phyloP scores from a whole-genome alignment of 2,329 filamentous ascomycete genomes.

The Emergomyces africanus region DNA sequence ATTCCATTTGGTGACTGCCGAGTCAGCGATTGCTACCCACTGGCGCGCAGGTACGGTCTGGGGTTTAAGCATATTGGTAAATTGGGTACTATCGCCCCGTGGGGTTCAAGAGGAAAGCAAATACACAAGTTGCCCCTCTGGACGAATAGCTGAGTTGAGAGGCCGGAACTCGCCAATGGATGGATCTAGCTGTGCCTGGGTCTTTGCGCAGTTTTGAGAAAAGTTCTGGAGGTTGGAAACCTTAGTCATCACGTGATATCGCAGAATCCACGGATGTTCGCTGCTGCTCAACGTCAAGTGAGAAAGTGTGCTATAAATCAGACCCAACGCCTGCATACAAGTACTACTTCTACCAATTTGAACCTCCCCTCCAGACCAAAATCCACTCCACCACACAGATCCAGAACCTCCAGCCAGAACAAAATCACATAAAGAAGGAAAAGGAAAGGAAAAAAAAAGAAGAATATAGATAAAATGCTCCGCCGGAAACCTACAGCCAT shows the following conservation, averaged over 20 bases:
- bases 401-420: not conserved
- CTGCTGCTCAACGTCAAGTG: no score
- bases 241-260: not conserved
- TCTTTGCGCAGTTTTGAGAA: no score
- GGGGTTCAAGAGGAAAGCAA: not conserved
- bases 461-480: constrained; percentile 26
- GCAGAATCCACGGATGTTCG: no score
- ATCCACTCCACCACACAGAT: not conserved
- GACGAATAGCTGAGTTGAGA: not conserved
- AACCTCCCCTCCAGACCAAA: not conserved
- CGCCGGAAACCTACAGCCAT: constrained; percentile 40
- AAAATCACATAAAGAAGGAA: not conserved
- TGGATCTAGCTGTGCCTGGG: not conserved
- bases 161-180: not conserved
- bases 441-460: no score
- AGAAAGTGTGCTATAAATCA: not conserved
- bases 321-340: not conserved
- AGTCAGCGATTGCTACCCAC: not conserved
- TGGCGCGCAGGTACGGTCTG: not conserved
- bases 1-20: not conserved
- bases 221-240: not conserved
- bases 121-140: not conserved
- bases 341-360: not conserved
- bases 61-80: constrained; percentile 1
- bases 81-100: not conserved